Evolutionary conservation across 306 rosid species (phyloP).

Genomic region (Ziziphus jujuba): DNA sequence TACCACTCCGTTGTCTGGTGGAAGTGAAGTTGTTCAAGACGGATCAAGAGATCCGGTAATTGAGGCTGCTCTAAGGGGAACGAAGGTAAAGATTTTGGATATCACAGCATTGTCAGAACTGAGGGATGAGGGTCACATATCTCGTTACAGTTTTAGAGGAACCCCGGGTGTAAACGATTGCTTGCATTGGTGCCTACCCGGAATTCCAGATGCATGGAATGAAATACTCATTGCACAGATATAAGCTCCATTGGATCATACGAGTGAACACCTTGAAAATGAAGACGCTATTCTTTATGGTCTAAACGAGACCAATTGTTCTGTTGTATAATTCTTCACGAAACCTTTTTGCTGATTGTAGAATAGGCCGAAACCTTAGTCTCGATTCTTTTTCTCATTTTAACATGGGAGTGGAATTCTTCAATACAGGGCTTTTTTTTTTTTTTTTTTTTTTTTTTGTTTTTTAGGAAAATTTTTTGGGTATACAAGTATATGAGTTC

Average conservation of each 20-base stretch:
- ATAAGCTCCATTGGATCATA: conserved; percentile 29
- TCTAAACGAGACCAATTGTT: conserved; percentile 27
- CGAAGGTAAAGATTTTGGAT: conserved; percentile 75
- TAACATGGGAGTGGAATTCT: background rate
- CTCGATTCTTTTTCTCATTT: conserved; percentile 10
- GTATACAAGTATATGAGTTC: background rate
- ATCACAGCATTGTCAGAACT: conserved; percentile 76
- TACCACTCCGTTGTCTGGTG: conserved; percentile 57
- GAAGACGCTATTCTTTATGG: conserved; percentile 37
- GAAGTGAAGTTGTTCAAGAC: conserved; percentile 60
- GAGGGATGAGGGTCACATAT: conserved; percentile 92
- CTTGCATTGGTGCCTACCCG: conserved; percentile 96
- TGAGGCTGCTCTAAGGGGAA: conserved; percentile 75
- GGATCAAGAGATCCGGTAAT: conserved; percentile 58
- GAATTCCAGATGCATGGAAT: conserved; percentile 93
- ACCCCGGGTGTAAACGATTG: conserved; percentile 63
- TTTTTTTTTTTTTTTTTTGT: no score
- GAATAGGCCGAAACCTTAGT: conserved; percentile 21
- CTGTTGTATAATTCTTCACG: conserved; percentile 13
- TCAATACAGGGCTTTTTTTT: background rate
- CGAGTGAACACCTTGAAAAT: conserved; percentile 1
- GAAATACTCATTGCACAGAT: conserved; percentile 81
- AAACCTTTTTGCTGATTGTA: conserved; percentile 18
- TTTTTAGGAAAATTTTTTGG: no score
- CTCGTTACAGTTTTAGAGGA: conserved; percentile 64